phyloP scores from a whole-genome alignment of 495 filamentous ascomycete genomes.

The Trichoderma asperelloides region DNA sequence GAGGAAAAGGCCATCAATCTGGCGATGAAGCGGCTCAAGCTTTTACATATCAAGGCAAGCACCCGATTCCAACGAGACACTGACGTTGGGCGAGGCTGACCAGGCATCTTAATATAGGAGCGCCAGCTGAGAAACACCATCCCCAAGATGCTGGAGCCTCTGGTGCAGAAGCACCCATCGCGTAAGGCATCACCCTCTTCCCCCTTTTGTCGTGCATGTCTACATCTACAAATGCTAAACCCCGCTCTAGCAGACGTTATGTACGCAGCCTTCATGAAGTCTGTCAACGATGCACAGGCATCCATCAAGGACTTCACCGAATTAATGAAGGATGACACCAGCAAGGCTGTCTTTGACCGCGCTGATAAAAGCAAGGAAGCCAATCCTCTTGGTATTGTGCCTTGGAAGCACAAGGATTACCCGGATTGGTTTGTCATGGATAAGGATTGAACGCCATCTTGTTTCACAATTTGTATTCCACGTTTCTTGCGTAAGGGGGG shows the following conservation, averaged over 20 bases:
- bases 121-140: constrained; percentile 34
- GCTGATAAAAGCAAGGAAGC: constrained; percentile 34
- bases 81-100: neutral
- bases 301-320: constrained; percentile 36
- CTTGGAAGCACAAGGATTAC: constrained; percentile 40
- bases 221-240: neutral
- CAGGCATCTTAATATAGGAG: constrained; percentile 20
- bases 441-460: neutral
- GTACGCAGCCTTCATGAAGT: constrained; percentile 28
- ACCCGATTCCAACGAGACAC: neutral
- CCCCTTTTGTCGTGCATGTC: neutral
- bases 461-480: neutral
- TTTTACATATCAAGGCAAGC: constrained; percentile 34
- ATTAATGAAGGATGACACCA: constrained; percentile 29
- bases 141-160: constrained; percentile 36
- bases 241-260: constrained; percentile 29
- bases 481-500: neutral
- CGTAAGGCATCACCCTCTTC: constrained; percentile 20
- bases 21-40: constrained; percentile 27
- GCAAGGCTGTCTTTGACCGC: constrained; percentile 30
- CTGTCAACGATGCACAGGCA: constrained; percentile 26
- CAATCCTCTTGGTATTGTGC: constrained; percentile 39
- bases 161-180: constrained; percentile 28
- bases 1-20: constrained; percentile 29
- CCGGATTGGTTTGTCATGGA: constrained; percentile 33